A percentile compares a stretch with the other conserved stretches of the same genome.
Conservation (phyloP, 1,139 yeast genomes). For the Saccharomyces hybrid region DNA sequence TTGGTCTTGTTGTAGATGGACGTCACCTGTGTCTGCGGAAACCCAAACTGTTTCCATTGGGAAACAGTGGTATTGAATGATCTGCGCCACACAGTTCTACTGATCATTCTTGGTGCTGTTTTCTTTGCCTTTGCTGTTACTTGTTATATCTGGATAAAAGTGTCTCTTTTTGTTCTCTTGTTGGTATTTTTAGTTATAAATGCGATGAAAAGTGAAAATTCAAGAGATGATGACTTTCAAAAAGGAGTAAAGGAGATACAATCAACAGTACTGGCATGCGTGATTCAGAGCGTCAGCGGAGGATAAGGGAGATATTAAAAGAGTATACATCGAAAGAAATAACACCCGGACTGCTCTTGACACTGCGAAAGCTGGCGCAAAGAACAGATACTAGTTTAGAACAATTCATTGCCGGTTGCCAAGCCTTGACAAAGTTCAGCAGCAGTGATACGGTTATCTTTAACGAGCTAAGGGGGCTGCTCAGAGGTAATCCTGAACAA, state of each 20-base stretch:
- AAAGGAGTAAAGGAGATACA: background rate
- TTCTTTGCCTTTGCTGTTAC: background rate
- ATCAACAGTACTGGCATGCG: background rate
- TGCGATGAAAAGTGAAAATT: background rate
- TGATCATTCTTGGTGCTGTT: background rate
- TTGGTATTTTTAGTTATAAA: background rate
- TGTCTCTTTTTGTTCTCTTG: background rate
- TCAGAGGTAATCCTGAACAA: background rate
- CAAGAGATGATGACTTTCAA: background rate
- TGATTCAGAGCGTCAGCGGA: background rate
- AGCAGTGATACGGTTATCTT: background rate
- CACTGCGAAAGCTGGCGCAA: background rate
- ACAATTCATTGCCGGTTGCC: background rate
- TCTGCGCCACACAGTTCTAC: background rate
- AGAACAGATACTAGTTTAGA: background rate
- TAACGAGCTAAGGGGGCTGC: background rate
- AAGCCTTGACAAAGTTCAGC: background rate
- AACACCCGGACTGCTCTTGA: background rate
- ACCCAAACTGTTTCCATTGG: background rate
- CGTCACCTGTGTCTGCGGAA: conserved; percentile 6
- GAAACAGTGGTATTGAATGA: background rate
- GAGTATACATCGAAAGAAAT: background rate
- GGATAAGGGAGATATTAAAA: background rate
- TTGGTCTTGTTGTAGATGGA: conserved; percentile 27
- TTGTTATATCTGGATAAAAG: background rate